Evolutionary conservation across 257 asterid species (phyloP).

Genomic region (Rauvolfia tetraphylla): DNA sequence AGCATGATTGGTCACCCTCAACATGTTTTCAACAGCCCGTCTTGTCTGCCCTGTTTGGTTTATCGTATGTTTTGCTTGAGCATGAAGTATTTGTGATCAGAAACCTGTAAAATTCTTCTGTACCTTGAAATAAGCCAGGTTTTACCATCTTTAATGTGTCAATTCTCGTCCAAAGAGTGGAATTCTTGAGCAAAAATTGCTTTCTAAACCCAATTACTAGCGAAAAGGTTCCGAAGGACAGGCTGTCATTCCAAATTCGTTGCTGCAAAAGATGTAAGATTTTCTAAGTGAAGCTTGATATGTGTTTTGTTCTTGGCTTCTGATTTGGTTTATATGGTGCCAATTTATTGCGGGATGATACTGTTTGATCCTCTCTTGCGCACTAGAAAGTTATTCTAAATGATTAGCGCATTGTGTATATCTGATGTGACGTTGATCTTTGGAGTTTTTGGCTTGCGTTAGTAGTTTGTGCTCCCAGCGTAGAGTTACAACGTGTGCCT

Average conservation of each 20-base stretch:
- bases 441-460: slow-evolving; percentile 12
- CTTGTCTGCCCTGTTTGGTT: background rate
- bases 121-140: background rate
- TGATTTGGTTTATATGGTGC: background rate
- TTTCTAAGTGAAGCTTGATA: background rate
- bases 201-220: background rate
- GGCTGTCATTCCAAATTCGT: background rate
- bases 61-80: background rate
- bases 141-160: background rate
- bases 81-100: background rate
- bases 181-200: too few relatives aligned
- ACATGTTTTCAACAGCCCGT: background rate
- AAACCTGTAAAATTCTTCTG: background rate
- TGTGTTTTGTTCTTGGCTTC: background rate
- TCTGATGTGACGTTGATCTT: background rate
- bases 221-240: background rate
- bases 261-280: background rate
- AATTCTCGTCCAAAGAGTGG: background rate
- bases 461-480: slow-evolving; percentile 41
- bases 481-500: slow-evolving; percentile 27
- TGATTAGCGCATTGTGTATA: too few relatives aligned
- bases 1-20: background rate
- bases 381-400: too few relatives aligned
- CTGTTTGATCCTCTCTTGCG: too few relatives aligned
- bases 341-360: background rate